Base-by-base conservation (phyloP, 805 yeast genomes). In the Candida hungchunana region DNA sequence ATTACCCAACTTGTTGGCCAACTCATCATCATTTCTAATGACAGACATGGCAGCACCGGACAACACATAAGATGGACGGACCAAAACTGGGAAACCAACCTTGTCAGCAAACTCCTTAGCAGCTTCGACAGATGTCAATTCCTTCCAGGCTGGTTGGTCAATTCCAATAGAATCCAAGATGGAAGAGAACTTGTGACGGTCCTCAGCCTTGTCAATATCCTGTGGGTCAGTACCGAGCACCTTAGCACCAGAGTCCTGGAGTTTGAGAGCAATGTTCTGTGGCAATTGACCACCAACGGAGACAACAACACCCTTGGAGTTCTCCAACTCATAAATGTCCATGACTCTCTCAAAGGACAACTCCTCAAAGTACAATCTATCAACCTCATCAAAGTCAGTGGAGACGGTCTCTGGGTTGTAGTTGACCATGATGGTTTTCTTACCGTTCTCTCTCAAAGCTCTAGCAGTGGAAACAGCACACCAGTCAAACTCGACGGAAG, bases 21-120 rank as follows among this genome's bases (percentile, higher is more conserved):
- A 75, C 62, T 93, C 97, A 31, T 72, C 67, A 59, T 82, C 81
- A 44, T 75, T 76, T 57, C 76, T 75, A 49, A 93, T 89, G 28
- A 88, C 96, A 43, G 93, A 82, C 98, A 90, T 93, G 42, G 98
- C 97, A 44, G 98, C 97, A 67, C 98, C 98, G 39, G 96, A 85
- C 47, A 90, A 73, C 32, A 90, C 98, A 58, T 90, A 90, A 2
- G 97, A 89, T 34, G 98, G 98, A 68, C 98, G 86, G 42, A 90
- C 96, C 51, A 90, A 75, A 9, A 90, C 98, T 33, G 98, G 98
- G 75, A 79, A 90, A 16, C 89, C 86, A 37, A 90, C 97, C 48
- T 75, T 71, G 36, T 76, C 69, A 32, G 97, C 97, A 63, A 90
- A 90, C 14, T 58, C 63, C 59, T 81, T 82, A 41, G 98, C 98